Base-by-base conservation (phyloP, 768 basidiomycete genomes). In the Stropharia rugosoannulata region DNA sequence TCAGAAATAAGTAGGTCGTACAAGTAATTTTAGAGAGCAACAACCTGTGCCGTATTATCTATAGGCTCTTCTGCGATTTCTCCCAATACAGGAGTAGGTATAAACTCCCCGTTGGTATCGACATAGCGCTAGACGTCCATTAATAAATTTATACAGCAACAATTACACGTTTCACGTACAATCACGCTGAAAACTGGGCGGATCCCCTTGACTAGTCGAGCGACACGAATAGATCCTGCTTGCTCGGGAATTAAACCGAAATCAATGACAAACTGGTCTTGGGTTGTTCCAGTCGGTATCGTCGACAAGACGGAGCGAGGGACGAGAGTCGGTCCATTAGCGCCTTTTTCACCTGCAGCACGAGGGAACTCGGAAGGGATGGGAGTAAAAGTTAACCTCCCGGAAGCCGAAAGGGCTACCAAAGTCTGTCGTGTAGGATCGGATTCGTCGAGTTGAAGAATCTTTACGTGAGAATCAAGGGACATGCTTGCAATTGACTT, bases 381-480 rank as follows among this genome's bases (percentile, higher is more conserved):
- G 27, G 83, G 76, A 60, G 79, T 83, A 58, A 89, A 66, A 0
- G 79, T 79, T 11, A 87, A 68, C 63, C 78, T 81, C 25, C 86
- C 86, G 19, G 85, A 82, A 3, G 80, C 73, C 44, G 85, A 83
- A 38, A 87, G 71, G 13, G 82, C 73, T 40, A 85, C 76, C 32
- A 87, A 73, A 36, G 70, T 73, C 58, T 75, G 73, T 47, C 70
- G 70, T n/a, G 67, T 52, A 16, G 66, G 58, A 46, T 70, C 60
- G 58, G 73, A 54, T 44, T 62, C 54, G 49, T 74, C 68, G 51
- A 76, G 51, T 11, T 71, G 70, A 56, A 84, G 73, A 16, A 68
- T 66, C 18, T 80, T 75, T n/a, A 81, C 82, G 55, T 84, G 82
- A 2, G 86, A 82, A 66, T 89, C 87, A 13, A 89, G 72, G 12